Conservation (phyloP, 805 yeast genomes). For the Ogataea populi-albae region DNA sequence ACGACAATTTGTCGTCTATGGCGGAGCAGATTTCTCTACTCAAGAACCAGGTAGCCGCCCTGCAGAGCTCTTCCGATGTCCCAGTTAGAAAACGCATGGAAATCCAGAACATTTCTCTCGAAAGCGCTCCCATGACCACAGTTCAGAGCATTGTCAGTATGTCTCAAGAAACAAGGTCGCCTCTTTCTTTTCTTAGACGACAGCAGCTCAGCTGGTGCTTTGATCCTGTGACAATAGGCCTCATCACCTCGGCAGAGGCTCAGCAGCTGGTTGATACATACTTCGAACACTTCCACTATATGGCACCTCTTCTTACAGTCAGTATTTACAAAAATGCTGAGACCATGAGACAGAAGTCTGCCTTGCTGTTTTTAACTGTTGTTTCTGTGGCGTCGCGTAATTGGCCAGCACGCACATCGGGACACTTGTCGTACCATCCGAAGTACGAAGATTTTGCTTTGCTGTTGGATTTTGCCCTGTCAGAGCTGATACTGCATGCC, state of each 20-base stretch:
- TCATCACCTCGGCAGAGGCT: conserved; percentile 11
- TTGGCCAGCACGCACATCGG: conserved; percentile 1
- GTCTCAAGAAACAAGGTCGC: conserved; percentile 9
- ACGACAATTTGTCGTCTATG: background rate
- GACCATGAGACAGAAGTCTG: conserved; percentile 12
- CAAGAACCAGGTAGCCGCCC: background rate
- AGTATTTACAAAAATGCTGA: conserved; percentile 13
- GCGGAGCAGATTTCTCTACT: background rate
- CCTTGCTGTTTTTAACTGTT: conserved; percentile 11
- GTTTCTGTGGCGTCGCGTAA: conserved; percentile 14
- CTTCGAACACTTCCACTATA: conserved; percentile 14
- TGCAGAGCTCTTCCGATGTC: conserved; percentile 1
- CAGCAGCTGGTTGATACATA: conserved; percentile 13
- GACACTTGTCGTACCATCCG: conserved; percentile 3
- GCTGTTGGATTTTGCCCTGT: conserved; percentile 12
- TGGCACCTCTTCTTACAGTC: conserved; percentile 17
- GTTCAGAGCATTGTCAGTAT: conserved; percentile 13
- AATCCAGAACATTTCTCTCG: conserved; percentile 12
- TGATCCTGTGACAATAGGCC: conserved; percentile 13
- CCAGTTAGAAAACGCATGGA: conserved; percentile 7
- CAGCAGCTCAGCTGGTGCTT: conserved; percentile 12
- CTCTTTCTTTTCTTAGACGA: conserved; percentile 7
- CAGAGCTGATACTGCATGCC: conserved; percentile 10
- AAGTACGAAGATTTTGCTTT: conserved; percentile 12
- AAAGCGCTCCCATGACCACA: conserved; percentile 16